Evolutionary conservation across 148 eudicot genomes (phyloP).

Genomic region (Heliamphora exappendiculata): DNA sequence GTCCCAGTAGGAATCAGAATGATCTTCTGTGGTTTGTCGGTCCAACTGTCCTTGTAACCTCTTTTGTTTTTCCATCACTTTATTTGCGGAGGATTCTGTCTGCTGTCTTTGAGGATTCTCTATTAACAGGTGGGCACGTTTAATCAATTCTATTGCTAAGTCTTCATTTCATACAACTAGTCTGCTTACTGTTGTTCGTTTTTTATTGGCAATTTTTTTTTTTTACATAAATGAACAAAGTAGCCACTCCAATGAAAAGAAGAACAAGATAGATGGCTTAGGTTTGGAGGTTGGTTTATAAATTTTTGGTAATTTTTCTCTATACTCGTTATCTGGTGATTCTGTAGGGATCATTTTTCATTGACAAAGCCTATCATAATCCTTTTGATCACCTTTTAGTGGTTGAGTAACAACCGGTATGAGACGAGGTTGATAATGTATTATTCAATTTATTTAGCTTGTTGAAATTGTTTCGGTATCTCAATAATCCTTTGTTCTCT

Average conservation of each 20-base stretch:
- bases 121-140: conserved; percentile 64
- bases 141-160: neutral
- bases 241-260: neutral
- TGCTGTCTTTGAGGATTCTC: conserved; percentile 87
- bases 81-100: conserved; percentile 84
- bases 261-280: neutral
- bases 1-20: conserved; percentile 29
- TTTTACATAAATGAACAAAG: neutral
- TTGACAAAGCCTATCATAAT: neutral
- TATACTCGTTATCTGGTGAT: neutral
- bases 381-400: neutral
- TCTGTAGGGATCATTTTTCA: neutral
- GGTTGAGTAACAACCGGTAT: neutral
- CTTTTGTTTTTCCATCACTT: conserved; percentile 85
- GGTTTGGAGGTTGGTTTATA: neutral
- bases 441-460: neutral
- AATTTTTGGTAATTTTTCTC: neutral
- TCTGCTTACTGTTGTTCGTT: neutral
- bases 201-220: neutral
- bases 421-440: neutral
- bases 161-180: neutral
- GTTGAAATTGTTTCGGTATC: neutral
- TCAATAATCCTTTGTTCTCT: neutral
- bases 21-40: conserved; percentile 76
- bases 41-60: conserved; percentile 82